Evolutionary conservation across 2,329 filamentous ascomycete species (phyloP), one percentile per base, ranked within the genome.

Genomic region (Penicillium brevicompactum): DNA sequence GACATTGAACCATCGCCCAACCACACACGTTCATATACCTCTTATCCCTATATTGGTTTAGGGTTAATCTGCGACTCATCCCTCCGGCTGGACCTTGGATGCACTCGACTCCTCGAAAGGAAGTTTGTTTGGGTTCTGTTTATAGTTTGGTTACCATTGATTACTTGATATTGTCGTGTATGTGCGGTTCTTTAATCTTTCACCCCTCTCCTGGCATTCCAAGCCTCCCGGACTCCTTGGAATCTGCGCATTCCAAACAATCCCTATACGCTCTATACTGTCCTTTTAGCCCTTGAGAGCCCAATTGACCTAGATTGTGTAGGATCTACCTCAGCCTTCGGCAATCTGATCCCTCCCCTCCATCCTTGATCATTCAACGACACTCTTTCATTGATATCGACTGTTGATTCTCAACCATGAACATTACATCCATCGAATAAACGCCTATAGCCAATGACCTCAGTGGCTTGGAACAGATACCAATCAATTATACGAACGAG

Each of bases 371-470:
- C 46, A 46, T 55, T 21, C 47, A 53, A 55, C 50, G 55, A 48
- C 55, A 56, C 55, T 59, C 45, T 38, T 41, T 44, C 31, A 45
- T 18, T 10, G 24, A 45, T 31, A 41, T 46, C 37, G 21, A 11
- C 27, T 24, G 45, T 54, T 40, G 42, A 52, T 24, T 34, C 42
- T 46, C 48, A 65, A 69, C 57, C 43, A 73, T 73, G 70, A 62
- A 58, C 61, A 65, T 60, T 68, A 66, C 51, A 55, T 56, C 53
- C 52, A 49, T 55, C 60, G 60, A 53, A 53, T 72, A 67, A 72
- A 65, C 63, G 58, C 59, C 57, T 5, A 48, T 60, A 69, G 69
- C 72, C 68, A 56, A 62, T 67, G 70, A 70, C 67, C 68, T 59
- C 51, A 55, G 53, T 55, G 61, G 63, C 59, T 58, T 49, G 34